Conservation (phyloP, 1,284 basidiomycete genomes). For the Dichomitus squalens region DNA sequence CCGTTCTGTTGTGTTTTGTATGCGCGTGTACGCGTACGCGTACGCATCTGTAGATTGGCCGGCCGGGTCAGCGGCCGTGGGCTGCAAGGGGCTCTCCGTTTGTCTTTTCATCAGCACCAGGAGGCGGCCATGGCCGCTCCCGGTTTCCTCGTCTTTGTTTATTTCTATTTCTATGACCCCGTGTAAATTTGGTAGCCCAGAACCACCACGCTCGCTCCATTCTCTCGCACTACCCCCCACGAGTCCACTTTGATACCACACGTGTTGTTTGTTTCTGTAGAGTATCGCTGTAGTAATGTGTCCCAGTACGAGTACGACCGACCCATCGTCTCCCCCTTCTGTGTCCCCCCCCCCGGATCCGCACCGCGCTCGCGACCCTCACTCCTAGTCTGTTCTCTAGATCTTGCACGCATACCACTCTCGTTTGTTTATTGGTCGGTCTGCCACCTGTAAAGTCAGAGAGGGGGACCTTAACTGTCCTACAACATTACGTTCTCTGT, state of each 20-base stretch:
- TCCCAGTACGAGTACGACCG: constrained; percentile 8
- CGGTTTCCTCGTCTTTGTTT: neutral
- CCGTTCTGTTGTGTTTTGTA: neutral
- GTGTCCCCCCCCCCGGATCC: neutral
- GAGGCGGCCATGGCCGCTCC: neutral
- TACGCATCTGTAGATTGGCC: constrained; percentile 15
- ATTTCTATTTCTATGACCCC: constrained; percentile 14
- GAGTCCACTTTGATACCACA: constrained; percentile 10
- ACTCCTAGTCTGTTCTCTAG: neutral
- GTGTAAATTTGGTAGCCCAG: constrained; percentile 9
- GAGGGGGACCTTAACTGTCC: neutral
- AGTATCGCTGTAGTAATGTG: constrained; percentile 9
- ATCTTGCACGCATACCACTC: neutral
- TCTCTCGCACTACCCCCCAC: neutral
- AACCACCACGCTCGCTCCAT: constrained; percentile 11
- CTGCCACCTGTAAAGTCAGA: neutral
- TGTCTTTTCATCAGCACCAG: neutral
- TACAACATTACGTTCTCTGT: neutral
- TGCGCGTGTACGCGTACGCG: neutral
- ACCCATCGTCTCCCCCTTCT: too few species aligned
- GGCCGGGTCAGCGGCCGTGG: constrained; percentile 17
- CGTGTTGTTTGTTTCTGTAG: neutral
- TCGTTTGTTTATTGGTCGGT: neutral
- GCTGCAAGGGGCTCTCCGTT: constrained; percentile 11
- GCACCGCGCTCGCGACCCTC: neutral